Conservation (phyloP, 352 stramenopile genomes). For the Phytopythium cucurbitacearum region DNA sequence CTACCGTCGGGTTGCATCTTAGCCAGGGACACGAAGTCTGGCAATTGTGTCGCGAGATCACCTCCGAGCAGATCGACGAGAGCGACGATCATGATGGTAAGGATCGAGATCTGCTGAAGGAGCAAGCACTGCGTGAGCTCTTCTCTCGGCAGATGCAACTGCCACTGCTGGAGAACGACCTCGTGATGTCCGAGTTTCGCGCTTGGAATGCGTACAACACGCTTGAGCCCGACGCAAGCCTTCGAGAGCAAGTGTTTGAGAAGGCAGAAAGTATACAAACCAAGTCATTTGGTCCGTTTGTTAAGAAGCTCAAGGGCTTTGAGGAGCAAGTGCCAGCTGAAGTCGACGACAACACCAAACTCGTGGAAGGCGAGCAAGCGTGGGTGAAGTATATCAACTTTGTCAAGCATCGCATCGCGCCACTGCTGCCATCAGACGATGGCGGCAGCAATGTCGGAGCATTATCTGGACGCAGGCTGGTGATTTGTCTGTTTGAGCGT, state of each 20-base stretch:
- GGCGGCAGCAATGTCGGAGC: conserved; percentile 1
- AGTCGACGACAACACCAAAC: conserved; percentile 8
- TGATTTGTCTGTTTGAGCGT: conserved; percentile 55
- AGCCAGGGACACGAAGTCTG: conserved; percentile 58
- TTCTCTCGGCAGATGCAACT: conserved; percentile 54
- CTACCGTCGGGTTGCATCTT: conserved; percentile 44
- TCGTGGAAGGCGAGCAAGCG: conserved; percentile 16
- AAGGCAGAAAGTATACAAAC: conserved; percentile 31
- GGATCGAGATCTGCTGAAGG: conserved; percentile 20
- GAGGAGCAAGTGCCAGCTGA: conserved; percentile 22
- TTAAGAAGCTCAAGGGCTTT: conserved; percentile 63
- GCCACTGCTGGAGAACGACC: conserved; percentile 67
- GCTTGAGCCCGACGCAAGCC: conserved; percentile 13
- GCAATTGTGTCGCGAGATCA: conserved; percentile 45
- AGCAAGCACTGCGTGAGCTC: conserved; percentile 29
- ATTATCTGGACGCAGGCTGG: conserved; percentile 10
- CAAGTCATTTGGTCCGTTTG: conserved; percentile 34
- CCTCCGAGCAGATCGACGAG: conserved; percentile 25
- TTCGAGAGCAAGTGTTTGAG: conserved; percentile 13
- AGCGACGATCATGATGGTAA: neutral
- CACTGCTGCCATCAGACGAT: conserved; percentile 16
- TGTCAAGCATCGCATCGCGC: conserved; percentile 38
- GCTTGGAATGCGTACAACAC: conserved; percentile 69
- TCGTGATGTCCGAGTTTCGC: conserved; percentile 71
- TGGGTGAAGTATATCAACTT: conserved; percentile 73